Evolutionary conservation across 805 yeast species (phyloP), one percentile per base, ranked within the genome.

Genomic region (Ogataea pilisensis): DNA sequence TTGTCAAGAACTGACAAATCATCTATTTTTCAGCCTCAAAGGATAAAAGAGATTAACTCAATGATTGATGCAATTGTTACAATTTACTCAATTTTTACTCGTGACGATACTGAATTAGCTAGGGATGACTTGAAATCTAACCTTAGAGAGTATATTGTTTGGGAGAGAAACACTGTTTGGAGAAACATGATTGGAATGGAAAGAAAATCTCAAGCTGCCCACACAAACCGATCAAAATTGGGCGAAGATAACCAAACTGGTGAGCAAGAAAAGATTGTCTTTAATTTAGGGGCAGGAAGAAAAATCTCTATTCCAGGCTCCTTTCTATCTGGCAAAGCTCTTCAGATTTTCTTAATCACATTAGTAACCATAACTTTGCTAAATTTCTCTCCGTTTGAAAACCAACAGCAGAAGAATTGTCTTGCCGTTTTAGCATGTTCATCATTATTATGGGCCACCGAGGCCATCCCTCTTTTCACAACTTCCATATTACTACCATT

Each of bases 101-200:
- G 60, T n/a, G 59, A 63, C 18, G 68, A 64, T 44, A 54, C 65
- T 34, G 72, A 70, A 8, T 42, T 57, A 14, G 70, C 76, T 31
- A 68, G 65, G 35, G 61, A 64, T 30, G 79, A 74, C 38, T 61
- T 76, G 41, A 68, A 70, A 48, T 65, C 76, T 3, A 74, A 74
- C 48, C 65, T 91, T 48, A 73, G 97, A 48, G 99, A 91, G 54
- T 95, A 91, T 61, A 85, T 91, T 27, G 96, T 90, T 16, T 91
- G 96, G 95, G 98, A 91, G 65, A 76, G 99, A 61, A 89, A 89
- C 60, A 91, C 97, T 0, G 97, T 91, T 22, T 91, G 99, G 99
- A 82, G 93, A 58, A 97, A 91, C 62, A 82, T 91, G 83, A 83
- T 91, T 58, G 91, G 93, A 18, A 64, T 90, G 53, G 96, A 90